Conservation (phyloP, 352 stramenopile genomes). For the Globisporangium solare region DNA sequence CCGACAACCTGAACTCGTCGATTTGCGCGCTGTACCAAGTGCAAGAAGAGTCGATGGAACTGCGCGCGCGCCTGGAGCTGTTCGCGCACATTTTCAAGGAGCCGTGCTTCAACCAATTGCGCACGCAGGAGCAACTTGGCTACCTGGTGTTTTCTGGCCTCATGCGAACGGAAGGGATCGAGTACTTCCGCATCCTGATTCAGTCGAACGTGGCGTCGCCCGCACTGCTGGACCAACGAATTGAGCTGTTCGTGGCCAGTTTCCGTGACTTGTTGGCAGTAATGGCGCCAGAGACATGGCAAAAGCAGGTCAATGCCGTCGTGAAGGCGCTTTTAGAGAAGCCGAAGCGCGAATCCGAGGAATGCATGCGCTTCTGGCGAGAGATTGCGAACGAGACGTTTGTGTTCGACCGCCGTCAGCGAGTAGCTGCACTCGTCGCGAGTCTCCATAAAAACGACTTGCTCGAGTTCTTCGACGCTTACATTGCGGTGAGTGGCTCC, state of each 20-base stretch:
- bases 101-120: constrained; percentile 56
- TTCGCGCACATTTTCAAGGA: constrained; percentile 58
- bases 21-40: constrained; percentile 53
- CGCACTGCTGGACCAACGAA: constrained; percentile 55
- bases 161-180: constrained; percentile 35
- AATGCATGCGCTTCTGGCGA: constrained; percentile 36
- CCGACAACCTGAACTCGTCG: constrained; percentile 54
- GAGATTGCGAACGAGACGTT: constrained; percentile 73
- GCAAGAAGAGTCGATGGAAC: constrained; percentile 27
- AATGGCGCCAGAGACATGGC: constrained; percentile 24
- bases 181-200: constrained; percentile 70
- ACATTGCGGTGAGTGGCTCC: no score
- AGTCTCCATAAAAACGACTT: no score
- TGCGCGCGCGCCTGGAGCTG: constrained; percentile 41
- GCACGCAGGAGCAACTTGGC: constrained; percentile 64
- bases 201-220: constrained; percentile 72
- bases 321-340: constrained; percentile 63
- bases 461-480: no score
- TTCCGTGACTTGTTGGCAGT: constrained; percentile 29
- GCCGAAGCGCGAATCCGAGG: constrained; percentile 60
- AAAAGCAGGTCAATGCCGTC: constrained; percentile 62
- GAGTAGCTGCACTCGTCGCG: constrained; percentile 39
- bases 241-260: constrained; percentile 54
- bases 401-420: constrained; percentile 51
- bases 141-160: constrained; percentile 66